These are phyloP conservation scores for Plasmodium blacklocki DNA, from an alignment of 169 alveolate genomes.

Conservation along the genomic window DNA sequence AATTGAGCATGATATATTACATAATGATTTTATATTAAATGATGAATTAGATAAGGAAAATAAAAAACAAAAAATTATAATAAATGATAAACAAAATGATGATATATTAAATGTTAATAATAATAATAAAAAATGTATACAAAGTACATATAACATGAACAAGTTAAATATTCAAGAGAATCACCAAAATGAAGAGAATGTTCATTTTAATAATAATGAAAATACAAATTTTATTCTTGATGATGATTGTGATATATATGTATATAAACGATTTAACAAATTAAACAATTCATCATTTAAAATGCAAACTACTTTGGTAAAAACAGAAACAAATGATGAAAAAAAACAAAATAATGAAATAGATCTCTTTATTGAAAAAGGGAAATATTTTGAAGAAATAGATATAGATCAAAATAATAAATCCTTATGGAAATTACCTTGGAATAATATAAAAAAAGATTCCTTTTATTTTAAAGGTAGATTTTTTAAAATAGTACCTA, in stretches of 20 bases:
- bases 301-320: constrained; percentile 51
- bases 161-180: background rate
- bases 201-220: background rate
- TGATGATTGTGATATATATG: constrained; percentile 65
- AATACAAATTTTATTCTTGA: constrained; percentile 46
- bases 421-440: constrained; percentile 69
- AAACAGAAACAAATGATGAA: constrained; percentile 8
- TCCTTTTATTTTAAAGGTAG: constrained; percentile 68
- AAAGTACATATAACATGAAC: constrained; percentile 7
- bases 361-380: constrained; percentile 7
- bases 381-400: constrained; percentile 40
- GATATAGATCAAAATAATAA: constrained; percentile 33
- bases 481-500: constrained; percentile 61
- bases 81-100: background rate
- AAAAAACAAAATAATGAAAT: constrained; percentile 27
- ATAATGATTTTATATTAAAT: background rate
- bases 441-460: constrained; percentile 57
- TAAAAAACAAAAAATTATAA: background rate
- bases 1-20: background rate
- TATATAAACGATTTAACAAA: constrained; percentile 53
- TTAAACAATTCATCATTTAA: constrained; percentile 51
- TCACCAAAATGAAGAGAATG: background rate
- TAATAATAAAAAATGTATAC: background rate
- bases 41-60: background rate
- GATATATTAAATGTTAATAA: background rate